Base-by-base conservation (phyloP, 805 yeast genomes). In the Metschnikowia lochheadii region DNA sequence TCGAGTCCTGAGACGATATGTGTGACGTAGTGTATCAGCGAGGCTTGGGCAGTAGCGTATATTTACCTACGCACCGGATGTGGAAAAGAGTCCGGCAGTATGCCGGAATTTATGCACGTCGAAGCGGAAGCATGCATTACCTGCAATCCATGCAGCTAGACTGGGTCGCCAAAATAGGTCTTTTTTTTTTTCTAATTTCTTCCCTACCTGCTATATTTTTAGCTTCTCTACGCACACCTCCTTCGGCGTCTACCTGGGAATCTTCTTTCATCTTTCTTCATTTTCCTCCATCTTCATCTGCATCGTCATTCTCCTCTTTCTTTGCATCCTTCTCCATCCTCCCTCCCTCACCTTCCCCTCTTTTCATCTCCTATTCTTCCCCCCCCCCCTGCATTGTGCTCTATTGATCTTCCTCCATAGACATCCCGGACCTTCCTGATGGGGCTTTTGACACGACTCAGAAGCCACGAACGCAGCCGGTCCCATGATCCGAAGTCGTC, bases 401-500 rank as follows among this genome's bases (percentile, higher is more conserved):
- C 29, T 26, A 26, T 26, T 26, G 29, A 26, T 26, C 29, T 8
- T 8, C 29, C 13, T 26, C 29, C 4, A 26, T 26, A 26, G 29
- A 26, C 11, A 8, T 26, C 29, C 29, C 29, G 29, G 29, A 26
- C 29, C 29, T 8, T 26, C 29, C 29, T 26, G 29, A 63, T 62
- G 66, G 63, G 65, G 35, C 59, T 62, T 38, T 54, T 60, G 48
- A 50, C 62, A 10, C 56, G 57, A 46, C 51, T 56, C 29, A 56
- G 57, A 40, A 42, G 55, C n/a, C 57, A 52, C 26, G 49, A 44
- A 8, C 41, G 38, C 40, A 44, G 36, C 44, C 21, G 15, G 38
- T 34, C 46, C n/a, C 37, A 43, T 5, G 46, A 43, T 14, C 41
- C 41, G 11, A 21, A 15, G 41, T 17, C 41, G 17, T 14, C 18